These are phyloP conservation scores for Odonthalia washingtoniensis DNA, from an alignment of 31 red algal species.

Conservation along the genomic window DNA sequence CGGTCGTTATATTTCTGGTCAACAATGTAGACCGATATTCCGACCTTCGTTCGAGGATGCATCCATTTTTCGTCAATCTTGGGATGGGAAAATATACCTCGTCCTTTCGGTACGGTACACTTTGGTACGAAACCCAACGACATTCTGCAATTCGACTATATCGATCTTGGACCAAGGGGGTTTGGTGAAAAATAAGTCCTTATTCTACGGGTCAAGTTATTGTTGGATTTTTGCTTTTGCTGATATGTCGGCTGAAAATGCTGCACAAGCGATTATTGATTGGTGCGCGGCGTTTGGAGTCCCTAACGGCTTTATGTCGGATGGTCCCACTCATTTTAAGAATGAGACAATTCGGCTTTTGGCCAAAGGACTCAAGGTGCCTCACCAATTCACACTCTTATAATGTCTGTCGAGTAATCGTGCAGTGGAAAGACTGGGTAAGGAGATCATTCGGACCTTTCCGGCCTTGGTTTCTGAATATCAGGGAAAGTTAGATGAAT, in stretches of 20 bases:
- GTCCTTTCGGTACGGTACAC: background rate
- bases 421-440: slow-evolving; percentile 6
- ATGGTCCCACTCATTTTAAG: slow-evolving; percentile 20
- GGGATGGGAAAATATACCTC: background rate
- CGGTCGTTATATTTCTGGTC: background rate
- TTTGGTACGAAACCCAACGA: background rate
- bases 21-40: background rate
- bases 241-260: background rate
- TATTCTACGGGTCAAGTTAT: slow-evolving; percentile 23
- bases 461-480: background rate
- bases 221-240: slow-evolving; percentile 2
- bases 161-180: background rate
- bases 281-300: slow-evolving; percentile 24
- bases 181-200: background rate
- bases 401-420: slow-evolving; percentile 26
- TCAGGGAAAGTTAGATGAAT: background rate
- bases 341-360: slow-evolving; percentile 17
- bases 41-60: background rate
- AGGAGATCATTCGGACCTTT: background rate
- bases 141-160: slow-evolving; percentile 21
- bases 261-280: background rate
- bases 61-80: slow-evolving; percentile 3
- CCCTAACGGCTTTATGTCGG: slow-evolving; percentile 4
- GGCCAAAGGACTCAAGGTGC: background rate
- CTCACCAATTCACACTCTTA: slow-evolving; percentile 8